phyloP scores from a whole-genome alignment of 805 yeast species.

The Ogataea nonfermentans region DNA sequence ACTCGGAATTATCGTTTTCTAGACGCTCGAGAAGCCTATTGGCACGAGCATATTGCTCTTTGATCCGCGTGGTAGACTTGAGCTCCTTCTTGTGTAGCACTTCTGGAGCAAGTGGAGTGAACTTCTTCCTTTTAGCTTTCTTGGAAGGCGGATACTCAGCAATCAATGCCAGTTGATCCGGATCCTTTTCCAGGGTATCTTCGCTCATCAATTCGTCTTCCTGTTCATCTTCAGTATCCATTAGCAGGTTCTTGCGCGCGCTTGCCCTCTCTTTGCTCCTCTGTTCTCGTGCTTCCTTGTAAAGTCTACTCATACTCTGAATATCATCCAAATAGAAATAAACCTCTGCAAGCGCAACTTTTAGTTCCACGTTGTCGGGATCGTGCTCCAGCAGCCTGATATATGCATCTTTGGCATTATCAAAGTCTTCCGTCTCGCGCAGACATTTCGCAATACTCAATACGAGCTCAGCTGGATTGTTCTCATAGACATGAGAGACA shows the following conservation, averaged over 20 bases:
- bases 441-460: conserved; percentile 73
- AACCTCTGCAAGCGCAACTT: conserved; percentile 79
- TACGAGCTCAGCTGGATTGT: conserved; percentile 49
- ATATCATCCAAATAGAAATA: conserved; percentile 63
- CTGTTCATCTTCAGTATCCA: conserved; percentile 21
- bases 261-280: conserved; percentile 33
- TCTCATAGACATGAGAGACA: conserved; percentile 54
- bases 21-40: conserved; percentile 49
- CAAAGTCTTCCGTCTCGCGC: conserved; percentile 67
- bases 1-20: conserved; percentile 33
- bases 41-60: conserved; percentile 47
- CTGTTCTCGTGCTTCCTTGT: conserved; percentile 52
- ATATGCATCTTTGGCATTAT: conserved; percentile 61
- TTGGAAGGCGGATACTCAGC: conserved; percentile 31
- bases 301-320: conserved; percentile 52
- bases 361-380: conserved; percentile 67
- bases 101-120: conserved; percentile 23
- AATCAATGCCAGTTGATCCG: conserved; percentile 33
- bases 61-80: conserved; percentile 37
- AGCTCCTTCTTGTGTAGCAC: conserved; percentile 31
- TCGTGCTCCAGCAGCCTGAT: conserved; percentile 50
- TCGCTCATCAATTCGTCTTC: conserved; percentile 22
- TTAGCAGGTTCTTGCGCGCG: conserved; percentile 26
- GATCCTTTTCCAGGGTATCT: conserved; percentile 21
- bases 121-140: conserved; percentile 23